phyloP scores from a whole-genome alignment of 108 stramenopile species.

The Cyclotella sp. region DNA sequence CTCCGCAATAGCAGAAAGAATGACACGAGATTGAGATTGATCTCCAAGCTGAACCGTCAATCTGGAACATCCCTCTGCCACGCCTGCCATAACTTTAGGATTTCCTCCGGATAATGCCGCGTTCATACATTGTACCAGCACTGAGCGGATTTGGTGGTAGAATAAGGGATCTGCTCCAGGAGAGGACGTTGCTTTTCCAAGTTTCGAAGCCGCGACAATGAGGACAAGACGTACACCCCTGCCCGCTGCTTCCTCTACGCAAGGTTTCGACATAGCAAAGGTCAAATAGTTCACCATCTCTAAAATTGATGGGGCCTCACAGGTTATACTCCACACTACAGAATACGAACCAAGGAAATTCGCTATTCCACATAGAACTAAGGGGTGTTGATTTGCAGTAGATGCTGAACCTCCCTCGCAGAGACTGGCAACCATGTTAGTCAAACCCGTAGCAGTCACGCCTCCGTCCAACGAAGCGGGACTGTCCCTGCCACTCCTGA shows the following conservation, averaged over 20 bases:
- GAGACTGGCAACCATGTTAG: conserved; percentile 38
- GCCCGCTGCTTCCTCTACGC: conserved; percentile 28
- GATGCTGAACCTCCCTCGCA: conserved; percentile 11
- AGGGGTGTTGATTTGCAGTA: conserved; percentile 32
- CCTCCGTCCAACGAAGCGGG: conserved; percentile 41
- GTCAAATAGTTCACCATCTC: conserved; percentile 49
- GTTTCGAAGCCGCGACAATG: conserved; percentile 16
- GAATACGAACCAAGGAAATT: conserved; percentile 59
- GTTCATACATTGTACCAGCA: conserved; percentile 47
- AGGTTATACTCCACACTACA: conserved; percentile 52
- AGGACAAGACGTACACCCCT: conserved; percentile 18
- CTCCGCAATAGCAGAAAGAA: conserved; percentile 25
- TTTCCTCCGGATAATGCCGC: conserved; percentile 49
- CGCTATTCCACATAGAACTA: conserved; percentile 46
- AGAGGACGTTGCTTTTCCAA: conserved; percentile 32
- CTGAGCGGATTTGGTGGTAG: conserved; percentile 21
- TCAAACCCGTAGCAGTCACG: conserved; percentile 41
- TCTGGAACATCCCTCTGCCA: conserved; percentile 60
- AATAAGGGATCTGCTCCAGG: conserved; percentile 9
- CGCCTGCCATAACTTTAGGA: conserved; percentile 53
- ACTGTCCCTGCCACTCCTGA: conserved; percentile 22
- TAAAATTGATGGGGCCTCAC: conserved; percentile 46
- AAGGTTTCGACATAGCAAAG: conserved; percentile 5
- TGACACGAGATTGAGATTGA: conserved; percentile 7
- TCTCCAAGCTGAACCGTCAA: conserved; percentile 47